phyloP scores from a whole-genome alignment of 345 rosid species.

The Turritis glabra region DNA sequence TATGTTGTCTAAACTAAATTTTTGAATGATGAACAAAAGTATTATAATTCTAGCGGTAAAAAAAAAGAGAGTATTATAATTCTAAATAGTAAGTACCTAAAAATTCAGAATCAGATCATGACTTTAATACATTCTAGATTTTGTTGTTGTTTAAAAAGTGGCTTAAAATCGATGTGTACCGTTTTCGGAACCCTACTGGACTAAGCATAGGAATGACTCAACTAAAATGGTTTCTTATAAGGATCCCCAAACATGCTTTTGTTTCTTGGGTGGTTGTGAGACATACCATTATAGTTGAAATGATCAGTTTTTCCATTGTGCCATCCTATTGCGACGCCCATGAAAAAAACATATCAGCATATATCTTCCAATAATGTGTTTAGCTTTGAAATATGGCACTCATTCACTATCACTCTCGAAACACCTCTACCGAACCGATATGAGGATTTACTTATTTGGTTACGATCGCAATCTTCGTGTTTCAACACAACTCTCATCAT shows the following conservation, averaged over 20 bases:
- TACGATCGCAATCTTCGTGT: neutral
- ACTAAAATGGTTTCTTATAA: neutral
- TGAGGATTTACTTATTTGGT: neutral
- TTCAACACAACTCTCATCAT: neutral
- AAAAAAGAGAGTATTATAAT: too few relatives aligned
- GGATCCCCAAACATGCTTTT: neutral
- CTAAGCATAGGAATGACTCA: neutral
- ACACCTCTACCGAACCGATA: neutral
- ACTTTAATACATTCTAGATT: neutral
- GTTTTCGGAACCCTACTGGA: neutral
- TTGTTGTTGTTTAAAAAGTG: neutral
- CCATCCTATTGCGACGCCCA: neutral
- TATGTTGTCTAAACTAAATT: too few relatives aligned
- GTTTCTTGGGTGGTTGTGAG: neutral
- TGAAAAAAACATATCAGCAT: neutral
- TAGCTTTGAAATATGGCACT: neutral
- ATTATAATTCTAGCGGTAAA: too few relatives aligned
- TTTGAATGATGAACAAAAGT: too few relatives aligned
- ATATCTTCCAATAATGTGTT: neutral
- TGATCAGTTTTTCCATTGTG: neutral
- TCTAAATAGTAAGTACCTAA: neutral
- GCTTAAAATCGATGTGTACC: neutral
- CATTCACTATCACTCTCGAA: neutral
- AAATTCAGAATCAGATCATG: neutral
- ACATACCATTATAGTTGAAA: neutral